phyloP scores from a whole-genome alignment of 768 basidiomycete species.

The Trametopsis cervina region DNA sequence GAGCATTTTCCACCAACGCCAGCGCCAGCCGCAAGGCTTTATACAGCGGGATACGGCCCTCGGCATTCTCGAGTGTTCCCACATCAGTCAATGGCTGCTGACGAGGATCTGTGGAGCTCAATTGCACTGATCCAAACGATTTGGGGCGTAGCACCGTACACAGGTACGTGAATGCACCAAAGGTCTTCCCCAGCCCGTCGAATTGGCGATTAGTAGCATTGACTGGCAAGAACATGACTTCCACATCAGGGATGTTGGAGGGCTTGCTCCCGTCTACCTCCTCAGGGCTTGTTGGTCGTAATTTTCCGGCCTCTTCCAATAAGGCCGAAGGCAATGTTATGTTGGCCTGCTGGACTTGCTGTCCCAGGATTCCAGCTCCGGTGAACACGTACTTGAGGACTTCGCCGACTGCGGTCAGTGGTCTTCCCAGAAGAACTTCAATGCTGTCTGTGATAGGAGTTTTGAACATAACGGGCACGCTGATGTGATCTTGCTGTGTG shows the following conservation, averaged over 20 bases:
- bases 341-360: slow-evolving; percentile 9
- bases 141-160: neutral
- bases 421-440: slow-evolving; percentile 7
- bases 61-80: neutral
- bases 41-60: neutral
- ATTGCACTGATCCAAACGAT: slow-evolving; percentile 3
- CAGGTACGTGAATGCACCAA: neutral
- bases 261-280: slow-evolving; percentile 6
- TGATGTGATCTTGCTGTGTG: slow-evolving; percentile 13
- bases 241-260: slow-evolving; percentile 16
- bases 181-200: slow-evolving; percentile 6
- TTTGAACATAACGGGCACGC: slow-evolving; percentile 10
- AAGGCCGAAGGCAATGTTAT: slow-evolving; percentile 7
- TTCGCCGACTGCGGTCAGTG: slow-evolving; percentile 4
- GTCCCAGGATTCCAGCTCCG: slow-evolving; percentile 10
- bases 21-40: slow-evolving; percentile 2
- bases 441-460: slow-evolving; percentile 12
- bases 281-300: neutral
- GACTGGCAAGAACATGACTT: slow-evolving; percentile 13
- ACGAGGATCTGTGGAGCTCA: slow-evolving; percentile 1
- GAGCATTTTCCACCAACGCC: neutral
- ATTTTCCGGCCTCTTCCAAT: slow-evolving; percentile 7
- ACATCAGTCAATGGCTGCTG: slow-evolving; percentile 3
- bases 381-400: slow-evolving; percentile 10
- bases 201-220: neutral